Conservation (phyloP, 2,329 filamentous ascomycete genomes). For the Esteya vermicola region DNA sequence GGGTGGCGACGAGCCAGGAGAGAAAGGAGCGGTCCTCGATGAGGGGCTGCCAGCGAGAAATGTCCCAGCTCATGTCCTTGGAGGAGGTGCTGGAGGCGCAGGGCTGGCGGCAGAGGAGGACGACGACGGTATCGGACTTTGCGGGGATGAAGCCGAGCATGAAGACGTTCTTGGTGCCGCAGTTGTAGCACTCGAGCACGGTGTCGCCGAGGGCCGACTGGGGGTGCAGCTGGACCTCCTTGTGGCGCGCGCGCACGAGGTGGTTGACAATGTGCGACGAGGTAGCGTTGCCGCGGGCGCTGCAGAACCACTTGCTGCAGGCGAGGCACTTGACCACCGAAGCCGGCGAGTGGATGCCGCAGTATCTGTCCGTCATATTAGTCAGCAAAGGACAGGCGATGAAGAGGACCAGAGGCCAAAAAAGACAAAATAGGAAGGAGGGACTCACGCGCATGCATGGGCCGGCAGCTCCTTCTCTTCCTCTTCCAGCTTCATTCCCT, state of each 20-base stretch:
- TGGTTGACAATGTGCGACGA: slow-evolving; percentile 98
- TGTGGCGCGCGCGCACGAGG: slow-evolving; percentile 90
- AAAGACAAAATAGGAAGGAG: neutral
- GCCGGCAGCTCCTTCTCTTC: slow-evolving; percentile 84
- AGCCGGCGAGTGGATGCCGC: slow-evolving; percentile 89
- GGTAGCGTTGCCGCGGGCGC: slow-evolving; percentile 86
- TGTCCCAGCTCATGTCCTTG: slow-evolving; percentile 99
- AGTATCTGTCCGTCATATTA: slow-evolving; percentile 57
- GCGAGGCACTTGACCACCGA: slow-evolving; percentile 92
- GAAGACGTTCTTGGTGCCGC: slow-evolving; percentile 98
- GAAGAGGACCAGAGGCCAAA: no score
- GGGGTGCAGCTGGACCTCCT: slow-evolving; percentile 95
- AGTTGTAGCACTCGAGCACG: slow-evolving; percentile 96
- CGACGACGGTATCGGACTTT: slow-evolving; percentile 96
- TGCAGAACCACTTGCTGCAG: slow-evolving; percentile 99
- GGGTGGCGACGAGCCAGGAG: slow-evolving; percentile 78
- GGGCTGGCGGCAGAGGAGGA: slow-evolving; percentile 88
- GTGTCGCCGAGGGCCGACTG: slow-evolving; percentile 89
- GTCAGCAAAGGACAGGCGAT: no score
- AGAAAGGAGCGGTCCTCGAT: slow-evolving; percentile 95
- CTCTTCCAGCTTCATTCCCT: slow-evolving; percentile 49
- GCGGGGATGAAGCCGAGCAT: slow-evolving; percentile 94
- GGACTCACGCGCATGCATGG: slow-evolving; percentile 85
- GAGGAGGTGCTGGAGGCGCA: slow-evolving; percentile 89
- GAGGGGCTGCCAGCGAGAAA: slow-evolving; percentile 90